Evolutionary conservation across 345 rosid species (phyloP).

Genomic region (Aquilaria yunnanensis): DNA sequence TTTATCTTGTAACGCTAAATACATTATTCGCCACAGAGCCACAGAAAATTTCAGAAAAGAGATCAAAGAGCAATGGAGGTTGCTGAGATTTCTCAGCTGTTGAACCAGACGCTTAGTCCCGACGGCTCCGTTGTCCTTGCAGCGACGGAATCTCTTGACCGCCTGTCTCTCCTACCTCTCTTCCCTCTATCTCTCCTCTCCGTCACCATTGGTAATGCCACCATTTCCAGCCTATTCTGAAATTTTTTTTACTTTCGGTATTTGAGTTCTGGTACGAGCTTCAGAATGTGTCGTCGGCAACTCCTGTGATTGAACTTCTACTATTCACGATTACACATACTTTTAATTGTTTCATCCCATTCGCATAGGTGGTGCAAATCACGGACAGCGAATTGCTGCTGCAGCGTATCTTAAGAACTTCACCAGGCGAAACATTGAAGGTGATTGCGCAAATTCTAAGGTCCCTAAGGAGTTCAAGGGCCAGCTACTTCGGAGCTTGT

Average conservation of each 20-base stretch:
- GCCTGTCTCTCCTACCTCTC: conserved; percentile 51
- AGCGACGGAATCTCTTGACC: conserved; percentile 62
- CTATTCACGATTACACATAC: not conserved
- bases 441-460: conserved; percentile 23
- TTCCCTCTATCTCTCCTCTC: conserved; percentile 73
- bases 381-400: conserved; percentile 67
- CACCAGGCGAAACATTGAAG: conserved; percentile 39
- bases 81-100: conserved; percentile 38
- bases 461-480: conserved; percentile 69
- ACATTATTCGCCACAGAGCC: not conserved
- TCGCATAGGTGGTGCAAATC: conserved; percentile 47
- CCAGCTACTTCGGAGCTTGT: conserved; percentile 57
- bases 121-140: conserved; percentile 42
- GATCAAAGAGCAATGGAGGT: conserved; percentile 28
- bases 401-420: conserved; percentile 75
- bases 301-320: not conserved
- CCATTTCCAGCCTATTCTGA: no score
- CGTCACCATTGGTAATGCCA: conserved; percentile 42
- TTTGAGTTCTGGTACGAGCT: no score
- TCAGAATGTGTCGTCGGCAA: no score
- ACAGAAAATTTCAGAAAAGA: not conserved
- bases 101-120: conserved; percentile 54
- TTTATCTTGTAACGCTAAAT: no score
- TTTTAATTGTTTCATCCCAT: not conserved
- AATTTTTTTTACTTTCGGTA: not conserved